Evolutionary conservation across 257 asterid species (phyloP).

Genomic region (Eucommia ulmoides): DNA sequence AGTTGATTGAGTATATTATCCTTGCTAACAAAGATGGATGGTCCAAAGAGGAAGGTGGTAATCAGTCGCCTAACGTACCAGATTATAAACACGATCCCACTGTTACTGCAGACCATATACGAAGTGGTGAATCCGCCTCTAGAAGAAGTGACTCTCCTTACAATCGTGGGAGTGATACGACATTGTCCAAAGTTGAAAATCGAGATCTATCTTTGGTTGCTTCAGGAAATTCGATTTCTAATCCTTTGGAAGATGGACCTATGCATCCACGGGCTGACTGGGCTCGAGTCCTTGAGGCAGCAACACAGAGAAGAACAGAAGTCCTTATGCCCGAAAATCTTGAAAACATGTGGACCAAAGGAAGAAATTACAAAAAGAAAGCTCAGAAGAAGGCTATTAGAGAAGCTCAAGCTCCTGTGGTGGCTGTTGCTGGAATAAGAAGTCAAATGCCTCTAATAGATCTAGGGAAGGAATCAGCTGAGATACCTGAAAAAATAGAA

Average conservation of each 20-base stretch:
- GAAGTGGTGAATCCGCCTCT: constrained; percentile 28
- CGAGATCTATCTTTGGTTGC: constrained; percentile 22
- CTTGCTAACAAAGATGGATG: constrained; percentile 54
- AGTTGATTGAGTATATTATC: constrained; percentile 71
- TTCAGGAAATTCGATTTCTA: constrained; percentile 26
- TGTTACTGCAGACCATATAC: constrained; percentile 24
- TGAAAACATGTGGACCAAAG: constrained; percentile 96
- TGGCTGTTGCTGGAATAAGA: constrained; percentile 14
- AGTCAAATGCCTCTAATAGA: constrained; percentile 17
- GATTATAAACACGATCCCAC: constrained; percentile 24
- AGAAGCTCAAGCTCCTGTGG: constrained; percentile 26
- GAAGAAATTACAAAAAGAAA: constrained; percentile 89
- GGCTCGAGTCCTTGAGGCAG: constrained; percentile 89
- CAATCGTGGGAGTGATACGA: constrained; percentile 26
- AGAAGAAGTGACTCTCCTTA: constrained; percentile 20
- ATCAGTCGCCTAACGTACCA: constrained; percentile 29
- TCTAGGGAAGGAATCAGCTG: constrained; percentile 22
- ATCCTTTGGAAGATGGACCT: constrained; percentile 30
- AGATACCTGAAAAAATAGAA: constrained; percentile 17
- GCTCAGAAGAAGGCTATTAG: constrained; percentile 36
- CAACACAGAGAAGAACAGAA: constrained; percentile 96
- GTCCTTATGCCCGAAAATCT: constrained; percentile 98
- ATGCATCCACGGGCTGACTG: constrained; percentile 56
- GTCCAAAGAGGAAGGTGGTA: constrained; percentile 23
- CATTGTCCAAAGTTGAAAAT: constrained; percentile 28